Percentiles rank a stretch among this genome's conserved stretches.
Evolutionary conservation across 176 grass and related monocot species (phyloP).

Genomic region (Neostapfia colusana): DNA sequence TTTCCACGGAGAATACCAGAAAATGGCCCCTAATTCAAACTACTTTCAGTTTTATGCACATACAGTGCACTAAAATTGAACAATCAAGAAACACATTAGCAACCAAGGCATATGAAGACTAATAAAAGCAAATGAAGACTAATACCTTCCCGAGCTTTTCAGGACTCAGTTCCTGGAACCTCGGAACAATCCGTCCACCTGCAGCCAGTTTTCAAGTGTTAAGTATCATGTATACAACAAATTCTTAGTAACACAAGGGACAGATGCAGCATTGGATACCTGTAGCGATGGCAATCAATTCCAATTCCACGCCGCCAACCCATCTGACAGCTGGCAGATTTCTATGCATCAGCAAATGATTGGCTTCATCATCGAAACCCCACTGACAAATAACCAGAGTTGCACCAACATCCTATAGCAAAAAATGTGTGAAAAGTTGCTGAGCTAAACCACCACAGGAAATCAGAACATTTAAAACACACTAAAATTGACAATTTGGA

Average conservation of each 20-base stretch:
- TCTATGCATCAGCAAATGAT: constrained; percentile 86
- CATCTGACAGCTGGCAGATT: constrained; percentile 97
- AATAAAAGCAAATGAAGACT: background rate
- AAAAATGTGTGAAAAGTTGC: background rate
- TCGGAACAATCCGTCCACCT: constrained; percentile 93
- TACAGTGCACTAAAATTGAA: background rate
- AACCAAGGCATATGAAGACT: background rate
- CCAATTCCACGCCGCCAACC: constrained; percentile 99
- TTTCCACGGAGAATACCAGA: background rate
- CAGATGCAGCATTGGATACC: constrained; percentile 42
- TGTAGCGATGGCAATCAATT: constrained; percentile 97
- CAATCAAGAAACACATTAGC: background rate
- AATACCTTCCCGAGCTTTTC: constrained; percentile 95
- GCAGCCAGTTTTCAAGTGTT: constrained; percentile 33
- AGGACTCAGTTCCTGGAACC: constrained; percentile 82
- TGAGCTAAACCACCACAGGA: background rate
- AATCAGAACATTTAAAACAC: background rate
- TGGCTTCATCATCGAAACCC: constrained; percentile 99
- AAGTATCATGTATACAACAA: background rate
- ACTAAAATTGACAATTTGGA: background rate
- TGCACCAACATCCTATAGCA: constrained; percentile 82
- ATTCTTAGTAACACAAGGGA: background rate
- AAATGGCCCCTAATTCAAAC: background rate
- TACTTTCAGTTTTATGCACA: background rate
- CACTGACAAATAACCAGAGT: constrained; percentile 98